Evolutionary conservation across 805 yeast species (phyloP), one percentile per base, ranked within the genome.

Genomic region (Starmerella scarabaei): DNA sequence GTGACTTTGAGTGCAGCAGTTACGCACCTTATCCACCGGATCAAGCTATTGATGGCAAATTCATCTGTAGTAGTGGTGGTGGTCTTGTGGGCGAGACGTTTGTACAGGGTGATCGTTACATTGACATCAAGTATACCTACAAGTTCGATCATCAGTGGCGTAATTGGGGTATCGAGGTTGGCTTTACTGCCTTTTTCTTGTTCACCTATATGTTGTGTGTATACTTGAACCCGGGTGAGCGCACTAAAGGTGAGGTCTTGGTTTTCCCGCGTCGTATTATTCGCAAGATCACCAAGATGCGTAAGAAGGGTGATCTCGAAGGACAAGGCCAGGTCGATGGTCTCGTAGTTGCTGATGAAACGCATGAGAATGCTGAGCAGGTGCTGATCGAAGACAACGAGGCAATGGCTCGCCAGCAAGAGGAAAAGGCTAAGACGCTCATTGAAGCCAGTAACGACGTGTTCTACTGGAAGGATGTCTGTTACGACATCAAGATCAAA

Each of bases 141-240:
- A 54, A 54, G 17, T 73, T 67, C 52, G 47, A 58, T 17, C 82
- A 83, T 58, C 67, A 71, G 36, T 83, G 94, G 94, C 74, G 93
- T 64, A 80, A 83, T 57, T 67, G 78, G 42, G 94, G 85, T 53
- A 72, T 78, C 43, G 43, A 71, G 43, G 55, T 75, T 53, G 82
- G 70, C 2, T 77, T 66, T 53, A 57, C 66, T 41, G 45, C 64
- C 3, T 68, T 64, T 46, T 66, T 60, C 48, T 47, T 58, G 43
- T 44, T 50, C 30, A 63, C 66, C 17, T 59, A 60, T 33, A 63
- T 65, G 51, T 8, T 50, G 34, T 30, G 38, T 19, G 54, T 52
- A 5, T 53, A 52, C 43, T 33, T 52, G 19, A 53, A 53, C 33
- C 61, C 58, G 53, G 50, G 55, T 39, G 29, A 50, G 24, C 56